phyloP scores from a whole-genome alignment of 352 stramenopile species.

The Phytophthora hibernalis region DNA sequence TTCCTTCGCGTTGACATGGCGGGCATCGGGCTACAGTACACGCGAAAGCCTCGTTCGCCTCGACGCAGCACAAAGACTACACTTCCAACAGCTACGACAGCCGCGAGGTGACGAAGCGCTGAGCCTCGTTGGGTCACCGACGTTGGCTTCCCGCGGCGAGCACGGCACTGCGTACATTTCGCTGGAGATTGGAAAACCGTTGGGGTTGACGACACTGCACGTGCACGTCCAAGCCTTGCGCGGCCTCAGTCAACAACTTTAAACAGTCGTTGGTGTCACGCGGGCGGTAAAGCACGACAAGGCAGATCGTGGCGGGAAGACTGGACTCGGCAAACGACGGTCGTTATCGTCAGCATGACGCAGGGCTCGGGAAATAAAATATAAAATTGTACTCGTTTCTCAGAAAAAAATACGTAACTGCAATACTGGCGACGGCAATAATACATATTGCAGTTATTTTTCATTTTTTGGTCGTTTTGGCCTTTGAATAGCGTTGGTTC shows the following conservation, averaged over 20 bases:
- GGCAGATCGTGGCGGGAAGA: background rate
- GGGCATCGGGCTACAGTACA: constrained; percentile 3
- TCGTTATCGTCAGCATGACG: no score
- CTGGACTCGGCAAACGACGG: background rate
- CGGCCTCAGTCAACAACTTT: constrained; percentile 10
- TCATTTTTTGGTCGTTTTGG: no score
- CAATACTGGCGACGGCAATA: no score
- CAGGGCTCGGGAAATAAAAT: no score
- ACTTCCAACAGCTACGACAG: constrained; percentile 13
- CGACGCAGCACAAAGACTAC: constrained; percentile 20
- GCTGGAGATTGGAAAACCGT: constrained; percentile 23
- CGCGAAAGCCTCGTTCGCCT: constrained; percentile 1
- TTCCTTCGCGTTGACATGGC: constrained; percentile 30
- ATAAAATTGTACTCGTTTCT: no score
- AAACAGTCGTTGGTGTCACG: constrained; percentile 5
- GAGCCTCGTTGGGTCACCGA: constrained; percentile 11
- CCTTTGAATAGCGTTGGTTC: no score
- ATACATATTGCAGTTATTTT: no score
- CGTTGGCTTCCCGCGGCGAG: background rate
- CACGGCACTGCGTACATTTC: background rate
- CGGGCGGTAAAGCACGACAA: background rate
- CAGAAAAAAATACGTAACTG: no score
- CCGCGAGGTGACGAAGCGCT: constrained; percentile 23
- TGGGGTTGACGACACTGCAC: constrained; percentile 18
- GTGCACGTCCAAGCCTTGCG: background rate